Conservation (phyloP, 139 green algal species). For the Chlorella sorokiniana region DNA sequence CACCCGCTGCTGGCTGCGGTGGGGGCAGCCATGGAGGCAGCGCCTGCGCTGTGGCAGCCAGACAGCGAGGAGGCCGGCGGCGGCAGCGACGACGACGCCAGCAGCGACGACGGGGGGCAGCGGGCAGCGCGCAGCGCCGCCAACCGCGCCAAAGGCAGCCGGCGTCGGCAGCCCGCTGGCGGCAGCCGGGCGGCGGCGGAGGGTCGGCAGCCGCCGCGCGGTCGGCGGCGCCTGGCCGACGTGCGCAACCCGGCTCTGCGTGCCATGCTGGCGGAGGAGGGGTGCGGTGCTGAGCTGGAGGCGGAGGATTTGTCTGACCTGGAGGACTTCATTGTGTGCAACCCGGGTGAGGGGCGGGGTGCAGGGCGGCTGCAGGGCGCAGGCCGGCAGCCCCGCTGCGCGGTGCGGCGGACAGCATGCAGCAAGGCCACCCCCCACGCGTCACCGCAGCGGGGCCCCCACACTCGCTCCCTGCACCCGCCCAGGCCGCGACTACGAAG, state of each 20-base stretch:
- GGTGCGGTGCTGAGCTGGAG: slow-evolving; percentile 16
- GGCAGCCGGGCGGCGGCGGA: not conserved
- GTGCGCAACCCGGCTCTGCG: slow-evolving; percentile 36
- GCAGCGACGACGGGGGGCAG: not conserved
- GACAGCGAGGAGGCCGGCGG: not conserved
- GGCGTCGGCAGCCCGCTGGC: too few species aligned
- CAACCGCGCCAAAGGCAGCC: not conserved
- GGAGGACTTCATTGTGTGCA: slow-evolving; percentile 50
- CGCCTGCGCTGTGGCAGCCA: slow-evolving; percentile 17
- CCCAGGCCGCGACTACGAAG: slow-evolving; percentile 18
- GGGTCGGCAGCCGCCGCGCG: not conserved
- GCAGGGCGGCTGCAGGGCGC: too few species aligned
- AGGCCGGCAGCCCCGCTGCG: too few species aligned
- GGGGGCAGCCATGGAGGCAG: slow-evolving; percentile 9
- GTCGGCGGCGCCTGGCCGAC: slow-evolving; percentile 1
- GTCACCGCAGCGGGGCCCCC: too few species aligned
- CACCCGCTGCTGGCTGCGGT: not conserved
- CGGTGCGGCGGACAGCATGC: too few species aligned
- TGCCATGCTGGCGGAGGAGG: slow-evolving; percentile 39
- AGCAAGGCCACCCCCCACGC: too few species aligned
- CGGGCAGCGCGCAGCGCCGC: not conserved
- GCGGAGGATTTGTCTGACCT: slow-evolving; percentile 47
- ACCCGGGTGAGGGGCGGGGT: slow-evolving; percentile 3
- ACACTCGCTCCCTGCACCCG: not conserved
- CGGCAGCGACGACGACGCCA: not conserved